A percentile compares a stretch with the other conserved stretches of the same genome.
Conservation (phyloP, 441 rosid species). For the Raphanus hybrid region DNA sequence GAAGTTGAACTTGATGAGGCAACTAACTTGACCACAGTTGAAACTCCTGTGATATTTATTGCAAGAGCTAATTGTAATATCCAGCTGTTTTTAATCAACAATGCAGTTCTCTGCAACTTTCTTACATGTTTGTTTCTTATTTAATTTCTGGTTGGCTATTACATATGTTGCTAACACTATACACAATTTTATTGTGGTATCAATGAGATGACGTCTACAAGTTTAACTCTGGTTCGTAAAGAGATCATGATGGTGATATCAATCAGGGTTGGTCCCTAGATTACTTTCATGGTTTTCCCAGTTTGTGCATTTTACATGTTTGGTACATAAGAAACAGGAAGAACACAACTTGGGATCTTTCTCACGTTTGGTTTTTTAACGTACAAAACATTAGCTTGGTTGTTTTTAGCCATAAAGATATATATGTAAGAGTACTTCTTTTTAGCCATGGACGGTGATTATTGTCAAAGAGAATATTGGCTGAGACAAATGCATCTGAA, state of each 20-base stretch:
- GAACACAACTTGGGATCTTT: background rate
- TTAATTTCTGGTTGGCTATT: background rate
- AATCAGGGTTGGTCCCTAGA: background rate
- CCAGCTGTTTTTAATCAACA: constrained; percentile 36
- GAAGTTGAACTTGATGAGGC: too few relatives aligned
- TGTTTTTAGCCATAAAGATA: too few relatives aligned
- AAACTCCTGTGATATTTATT: constrained; percentile 5
- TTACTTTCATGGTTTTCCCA: background rate
- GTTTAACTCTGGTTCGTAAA: too few relatives aligned
- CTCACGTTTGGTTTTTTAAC: background rate
- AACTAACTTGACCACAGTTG: too few relatives aligned
- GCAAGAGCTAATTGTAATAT: constrained; percentile 35
- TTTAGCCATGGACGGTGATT: too few relatives aligned
- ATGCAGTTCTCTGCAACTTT: constrained; percentile 34
- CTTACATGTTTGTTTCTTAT: background rate
- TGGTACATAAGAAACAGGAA: background rate
- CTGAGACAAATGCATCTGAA: too few relatives aligned
- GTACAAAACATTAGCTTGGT: too few relatives aligned
- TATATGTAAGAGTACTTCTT: too few relatives aligned
- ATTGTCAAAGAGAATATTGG: too few relatives aligned
- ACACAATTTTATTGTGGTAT: too few relatives aligned
- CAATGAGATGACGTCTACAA: too few relatives aligned
- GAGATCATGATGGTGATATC: background rate
- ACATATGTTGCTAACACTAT: too few relatives aligned
- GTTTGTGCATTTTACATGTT: background rate